Evolutionary conservation across 495 filamentous ascomycete genomes (phyloP).

Genomic region (Neurospora discreta): DNA sequence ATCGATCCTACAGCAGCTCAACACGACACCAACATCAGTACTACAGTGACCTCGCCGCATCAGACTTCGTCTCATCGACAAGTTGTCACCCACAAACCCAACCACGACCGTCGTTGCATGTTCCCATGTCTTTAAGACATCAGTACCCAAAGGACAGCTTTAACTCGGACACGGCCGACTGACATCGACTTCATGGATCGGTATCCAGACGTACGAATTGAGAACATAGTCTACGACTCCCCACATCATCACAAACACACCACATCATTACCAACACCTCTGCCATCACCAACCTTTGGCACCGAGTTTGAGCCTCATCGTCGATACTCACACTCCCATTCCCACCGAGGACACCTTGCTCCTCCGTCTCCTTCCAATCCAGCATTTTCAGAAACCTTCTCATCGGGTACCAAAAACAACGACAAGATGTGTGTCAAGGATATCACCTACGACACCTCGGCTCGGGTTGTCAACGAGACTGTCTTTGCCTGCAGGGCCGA

Average conservation of each 20-base stretch:
- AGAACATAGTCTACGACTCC: slow-evolving; percentile 19
- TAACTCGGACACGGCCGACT: slow-evolving; percentile 34
- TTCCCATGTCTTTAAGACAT: slow-evolving; percentile 34
- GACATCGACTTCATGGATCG: slow-evolving; percentile 13
- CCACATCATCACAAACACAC: slow-evolving; percentile 12
- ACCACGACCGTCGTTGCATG: slow-evolving; percentile 12
- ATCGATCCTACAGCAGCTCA: neutral
- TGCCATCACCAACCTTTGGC: neutral
- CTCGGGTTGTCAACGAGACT: slow-evolving; percentile 14
- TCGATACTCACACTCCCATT: neutral
- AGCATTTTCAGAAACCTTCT: slow-evolving; percentile 12
- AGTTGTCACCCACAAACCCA: neutral
- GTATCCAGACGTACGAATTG: slow-evolving; percentile 17
- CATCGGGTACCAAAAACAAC: slow-evolving; percentile 12
- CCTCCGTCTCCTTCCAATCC: slow-evolving; percentile 8
- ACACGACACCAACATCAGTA: neutral
- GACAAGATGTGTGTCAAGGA: slow-evolving; percentile 34
- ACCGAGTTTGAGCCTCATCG: neutral
- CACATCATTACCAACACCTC: neutral
- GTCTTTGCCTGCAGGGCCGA: slow-evolving; percentile 15
- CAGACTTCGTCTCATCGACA: neutral
- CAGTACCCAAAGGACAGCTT: slow-evolving; percentile 21
- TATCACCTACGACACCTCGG: slow-evolving; percentile 18
- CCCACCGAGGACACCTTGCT: slow-evolving; percentile 4
- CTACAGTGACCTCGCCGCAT: neutral